Conservation (phyloP, 805 yeast genomes). For the Maudiozyma barnettii region DNA sequence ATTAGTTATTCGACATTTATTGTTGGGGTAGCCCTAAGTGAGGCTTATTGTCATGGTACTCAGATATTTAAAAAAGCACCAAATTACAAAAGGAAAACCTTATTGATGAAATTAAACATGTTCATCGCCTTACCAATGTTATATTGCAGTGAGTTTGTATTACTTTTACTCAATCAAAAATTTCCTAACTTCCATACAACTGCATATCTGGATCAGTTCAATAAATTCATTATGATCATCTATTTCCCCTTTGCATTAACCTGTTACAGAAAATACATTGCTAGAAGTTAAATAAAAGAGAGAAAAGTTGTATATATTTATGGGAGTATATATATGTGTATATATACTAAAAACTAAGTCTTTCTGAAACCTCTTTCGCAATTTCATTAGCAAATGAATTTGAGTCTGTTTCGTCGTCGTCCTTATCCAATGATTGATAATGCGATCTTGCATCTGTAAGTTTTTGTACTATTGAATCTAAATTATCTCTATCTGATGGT, state of each 20-base stretch:
- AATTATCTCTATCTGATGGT: background rate
- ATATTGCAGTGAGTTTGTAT: slow-evolving; percentile 25
- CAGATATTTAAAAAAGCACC: slow-evolving; percentile 17
- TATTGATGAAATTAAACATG: slow-evolving; percentile 15
- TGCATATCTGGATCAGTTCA: slow-evolving; percentile 16
- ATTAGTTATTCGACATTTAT: slow-evolving; percentile 25
- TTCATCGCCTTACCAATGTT: slow-evolving; percentile 17
- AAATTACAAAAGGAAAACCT: slow-evolving; percentile 5
- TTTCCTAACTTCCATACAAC: slow-evolving; percentile 20
- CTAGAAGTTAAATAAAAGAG: background rate
- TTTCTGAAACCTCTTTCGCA: slow-evolving; percentile 15
- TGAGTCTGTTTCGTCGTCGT: slow-evolving; percentile 8
- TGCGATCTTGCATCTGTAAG: slow-evolving; percentile 14
- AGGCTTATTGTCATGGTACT: slow-evolving; percentile 22
- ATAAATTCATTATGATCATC: slow-evolving; percentile 17
- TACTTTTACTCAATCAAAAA: slow-evolving; percentile 22
- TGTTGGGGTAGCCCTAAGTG: slow-evolving; percentile 18
- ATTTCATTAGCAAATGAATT: slow-evolving; percentile 15
- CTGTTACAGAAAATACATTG: slow-evolving; percentile 10
- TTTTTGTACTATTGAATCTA: slow-evolving; percentile 8
- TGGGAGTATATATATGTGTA: background rate
- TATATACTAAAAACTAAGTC: slow-evolving; percentile 2
- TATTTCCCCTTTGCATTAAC: slow-evolving; percentile 23
- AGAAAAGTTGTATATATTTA: background rate
- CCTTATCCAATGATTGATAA: slow-evolving; percentile 7